Conservation (phyloP, 225 moss, liverwort and hornwort genomes). For the Lunularia cruciata region DNA sequence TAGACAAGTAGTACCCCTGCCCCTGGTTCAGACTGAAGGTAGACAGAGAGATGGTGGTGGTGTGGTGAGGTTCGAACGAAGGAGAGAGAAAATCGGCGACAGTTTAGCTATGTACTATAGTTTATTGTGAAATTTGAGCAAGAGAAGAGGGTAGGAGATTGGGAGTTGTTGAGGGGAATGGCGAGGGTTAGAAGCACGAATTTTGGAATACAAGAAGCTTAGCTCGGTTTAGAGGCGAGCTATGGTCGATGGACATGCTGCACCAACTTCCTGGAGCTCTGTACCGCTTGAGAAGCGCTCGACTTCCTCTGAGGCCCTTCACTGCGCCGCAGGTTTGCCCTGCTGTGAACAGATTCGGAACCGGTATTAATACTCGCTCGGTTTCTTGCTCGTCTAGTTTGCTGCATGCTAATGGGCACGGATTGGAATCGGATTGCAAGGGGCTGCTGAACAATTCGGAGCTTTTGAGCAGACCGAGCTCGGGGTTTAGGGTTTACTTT, state of each 20-base stretch:
- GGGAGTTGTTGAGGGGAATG: not conserved
- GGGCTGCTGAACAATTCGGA: not conserved
- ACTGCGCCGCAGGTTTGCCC: not conserved
- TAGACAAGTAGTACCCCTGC: too few relatives aligned
- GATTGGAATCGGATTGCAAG: not conserved
- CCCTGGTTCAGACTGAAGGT: too few relatives aligned
- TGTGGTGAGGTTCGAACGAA: not conserved
- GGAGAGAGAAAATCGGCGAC: not conserved
- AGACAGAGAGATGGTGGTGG: too few relatives aligned
- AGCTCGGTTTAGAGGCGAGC: not conserved
- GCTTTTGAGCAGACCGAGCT: not conserved
- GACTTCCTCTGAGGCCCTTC: not conserved
- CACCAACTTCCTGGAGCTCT: conserved; percentile 23
- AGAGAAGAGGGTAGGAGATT: not conserved
- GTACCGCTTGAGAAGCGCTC: conserved; percentile 5
- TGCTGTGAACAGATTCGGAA: not conserved
- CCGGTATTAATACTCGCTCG: not conserved
- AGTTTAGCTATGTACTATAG: not conserved
- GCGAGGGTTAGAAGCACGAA: not conserved
- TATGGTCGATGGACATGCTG: conserved; percentile 31
- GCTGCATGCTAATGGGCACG: not conserved
- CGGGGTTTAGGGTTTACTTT: conserved; percentile 35
- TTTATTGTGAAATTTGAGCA: not conserved
- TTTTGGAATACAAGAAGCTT: not conserved
- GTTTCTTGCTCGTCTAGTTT: not conserved